phyloP scores from a whole-genome alignment of 1,284 basidiomycete species.

The Baeospora myosura region DNA sequence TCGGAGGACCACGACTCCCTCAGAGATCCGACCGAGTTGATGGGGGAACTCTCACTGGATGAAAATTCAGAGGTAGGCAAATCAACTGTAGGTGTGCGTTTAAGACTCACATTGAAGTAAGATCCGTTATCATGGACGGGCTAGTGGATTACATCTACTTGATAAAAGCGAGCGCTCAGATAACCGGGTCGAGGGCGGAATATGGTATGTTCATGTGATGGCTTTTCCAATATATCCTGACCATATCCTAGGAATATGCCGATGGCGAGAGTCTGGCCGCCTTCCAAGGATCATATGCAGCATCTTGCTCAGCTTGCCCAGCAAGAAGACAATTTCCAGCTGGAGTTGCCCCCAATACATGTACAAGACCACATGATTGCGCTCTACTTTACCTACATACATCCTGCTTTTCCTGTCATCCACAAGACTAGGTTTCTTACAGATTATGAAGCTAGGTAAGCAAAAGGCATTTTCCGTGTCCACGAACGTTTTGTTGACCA shows the following conservation, averaged over 20 bases:
- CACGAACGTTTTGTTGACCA: no score
- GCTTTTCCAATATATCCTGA: conserved; percentile 3
- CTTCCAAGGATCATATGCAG: conserved; percentile 35
- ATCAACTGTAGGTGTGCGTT: conserved; percentile 6
- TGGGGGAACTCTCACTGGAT: conserved; percentile 74
- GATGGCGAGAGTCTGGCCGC: conserved; percentile 70
- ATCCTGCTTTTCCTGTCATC: conserved; percentile 71
- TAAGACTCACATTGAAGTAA: conserved; percentile 17
- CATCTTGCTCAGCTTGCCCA: conserved; percentile 26
- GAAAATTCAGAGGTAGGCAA: conserved; percentile 72
- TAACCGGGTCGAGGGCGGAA: conserved; percentile 60
- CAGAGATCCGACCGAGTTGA: conserved; percentile 44
- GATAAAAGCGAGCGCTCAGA: conserved; percentile 59
- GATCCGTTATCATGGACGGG: conserved; percentile 71
- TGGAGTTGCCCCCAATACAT: conserved; percentile 47
- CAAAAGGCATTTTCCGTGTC: conserved; percentile 7
- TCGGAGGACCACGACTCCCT: conserved; percentile 32
- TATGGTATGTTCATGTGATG: conserved; percentile 46
- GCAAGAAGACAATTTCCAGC: conserved; percentile 37
- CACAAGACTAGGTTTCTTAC: conserved; percentile 65
- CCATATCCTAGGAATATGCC: conserved; percentile 56
- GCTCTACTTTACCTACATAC: conserved; percentile 76
- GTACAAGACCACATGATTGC: conserved; percentile 63
- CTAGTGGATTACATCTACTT: conserved; percentile 72
- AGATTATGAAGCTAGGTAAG: conserved; percentile 55